Conservation (phyloP, 1,139 yeast species). For the Zygosaccharomyces pseudobailii region DNA sequence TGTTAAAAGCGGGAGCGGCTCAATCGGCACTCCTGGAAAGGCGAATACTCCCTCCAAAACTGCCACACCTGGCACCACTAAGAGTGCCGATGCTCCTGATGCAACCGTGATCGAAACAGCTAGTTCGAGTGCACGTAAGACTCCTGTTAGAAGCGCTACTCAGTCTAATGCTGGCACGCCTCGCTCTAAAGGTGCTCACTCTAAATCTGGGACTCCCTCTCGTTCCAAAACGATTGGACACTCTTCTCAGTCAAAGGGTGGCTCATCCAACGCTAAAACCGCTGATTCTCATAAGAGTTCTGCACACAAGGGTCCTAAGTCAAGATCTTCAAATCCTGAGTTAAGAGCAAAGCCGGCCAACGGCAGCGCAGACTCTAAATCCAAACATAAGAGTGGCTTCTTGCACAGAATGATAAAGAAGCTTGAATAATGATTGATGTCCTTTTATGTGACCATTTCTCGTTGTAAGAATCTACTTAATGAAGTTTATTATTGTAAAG, state of each 20-base stretch:
- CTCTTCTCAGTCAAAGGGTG: background rate
- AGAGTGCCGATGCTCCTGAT: background rate
- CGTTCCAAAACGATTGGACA: constrained; percentile 5
- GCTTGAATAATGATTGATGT: constrained; percentile 7
- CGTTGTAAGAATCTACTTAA: background rate
- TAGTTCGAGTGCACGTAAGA: background rate
- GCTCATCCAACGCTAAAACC: background rate
- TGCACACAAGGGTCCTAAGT: background rate
- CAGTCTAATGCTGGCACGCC: background rate
- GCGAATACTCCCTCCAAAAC: too few species aligned
- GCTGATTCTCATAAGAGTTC: background rate
- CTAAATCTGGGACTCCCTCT: constrained; percentile 5
- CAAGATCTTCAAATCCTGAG: constrained; percentile 4
- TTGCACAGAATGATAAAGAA: constrained; percentile 18
- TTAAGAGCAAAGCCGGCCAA: constrained; percentile 4
- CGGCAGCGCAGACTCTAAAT: constrained; percentile 3
- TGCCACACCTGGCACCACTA: background rate
- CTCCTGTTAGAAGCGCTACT: constrained; percentile 1
- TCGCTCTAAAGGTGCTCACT: background rate
- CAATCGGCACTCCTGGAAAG: too few species aligned
- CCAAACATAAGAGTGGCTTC: constrained; percentile 17
- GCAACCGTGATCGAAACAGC: background rate
- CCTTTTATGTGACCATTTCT: background rate
- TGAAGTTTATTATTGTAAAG: background rate
- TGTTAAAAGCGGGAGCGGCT: background rate